Percentiles rank a stretch among this genome's conserved stretches.
Conservation (phyloP, 176 grass and related monocot genomes). For the Bothriochloa decipiens region DNA sequence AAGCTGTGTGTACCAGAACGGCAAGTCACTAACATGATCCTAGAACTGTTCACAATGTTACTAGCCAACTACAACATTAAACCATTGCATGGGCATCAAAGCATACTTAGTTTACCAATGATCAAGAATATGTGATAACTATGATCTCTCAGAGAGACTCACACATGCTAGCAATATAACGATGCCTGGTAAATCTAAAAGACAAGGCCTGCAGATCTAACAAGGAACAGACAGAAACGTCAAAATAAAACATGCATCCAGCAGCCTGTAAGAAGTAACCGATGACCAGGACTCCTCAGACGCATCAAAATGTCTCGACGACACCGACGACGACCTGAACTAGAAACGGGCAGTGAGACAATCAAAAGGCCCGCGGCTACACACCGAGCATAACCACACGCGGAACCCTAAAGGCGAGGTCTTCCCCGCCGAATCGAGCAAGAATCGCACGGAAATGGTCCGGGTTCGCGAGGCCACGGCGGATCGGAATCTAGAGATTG, state of each 20-base stretch:
- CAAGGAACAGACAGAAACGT: slow-evolving; percentile 25
- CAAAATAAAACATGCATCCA: background rate
- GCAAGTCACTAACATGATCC: background rate
- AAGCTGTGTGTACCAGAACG: background rate
- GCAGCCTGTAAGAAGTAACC: background rate
- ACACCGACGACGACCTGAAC: background rate
- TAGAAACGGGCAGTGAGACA: background rate
- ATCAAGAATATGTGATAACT: background rate
- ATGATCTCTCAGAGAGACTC: background rate
- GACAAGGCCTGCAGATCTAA: slow-evolving; percentile 29
- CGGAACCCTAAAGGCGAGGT: background rate
- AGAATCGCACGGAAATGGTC: background rate
- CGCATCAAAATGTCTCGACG: background rate
- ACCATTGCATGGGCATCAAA: background rate
- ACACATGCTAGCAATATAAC: background rate
- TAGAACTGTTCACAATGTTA: background rate
- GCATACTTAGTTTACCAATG: background rate
- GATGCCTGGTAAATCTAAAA: slow-evolving; percentile 5
- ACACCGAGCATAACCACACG: background rate
- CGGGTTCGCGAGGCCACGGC: background rate
- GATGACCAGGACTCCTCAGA: background rate
- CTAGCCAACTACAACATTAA: background rate
- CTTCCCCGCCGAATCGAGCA: background rate
- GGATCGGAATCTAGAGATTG: slow-evolving; percentile 30
- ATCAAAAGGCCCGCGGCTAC: background rate